Conservation (phyloP, 1,284 basidiomycete genomes). For the Ganoderma sinense region DNA sequence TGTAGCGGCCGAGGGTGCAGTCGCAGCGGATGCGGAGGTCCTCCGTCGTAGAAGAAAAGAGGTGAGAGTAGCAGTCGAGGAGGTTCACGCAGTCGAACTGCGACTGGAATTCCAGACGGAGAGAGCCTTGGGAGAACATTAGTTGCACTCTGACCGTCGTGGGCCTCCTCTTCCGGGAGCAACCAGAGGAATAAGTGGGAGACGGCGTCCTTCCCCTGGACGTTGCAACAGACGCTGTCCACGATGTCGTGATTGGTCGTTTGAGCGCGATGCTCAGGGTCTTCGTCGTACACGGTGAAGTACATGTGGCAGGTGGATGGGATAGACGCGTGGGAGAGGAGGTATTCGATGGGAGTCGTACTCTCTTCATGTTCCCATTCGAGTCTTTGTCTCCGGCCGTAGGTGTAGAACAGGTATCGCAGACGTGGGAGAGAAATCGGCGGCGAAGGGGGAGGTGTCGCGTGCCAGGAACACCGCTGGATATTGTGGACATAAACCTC, state of each 20-base stretch:
- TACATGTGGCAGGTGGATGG: slow-evolving; percentile 7
- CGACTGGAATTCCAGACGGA: too few relatives aligned
- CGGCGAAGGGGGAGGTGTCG: too few relatives aligned
- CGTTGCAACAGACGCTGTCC: not conserved
- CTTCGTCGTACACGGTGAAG: not conserved
- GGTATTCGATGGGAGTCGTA: not conserved
- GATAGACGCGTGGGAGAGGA: not conserved
- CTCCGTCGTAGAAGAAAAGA: too few relatives aligned
- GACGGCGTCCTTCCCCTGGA: not conserved
- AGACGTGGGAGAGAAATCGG: not conserved
- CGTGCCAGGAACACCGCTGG: not conserved
- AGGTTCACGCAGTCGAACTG: too few relatives aligned
- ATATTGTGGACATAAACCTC: slow-evolving; percentile 2
- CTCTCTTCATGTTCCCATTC: too few relatives aligned
- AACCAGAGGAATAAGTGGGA: not conserved
- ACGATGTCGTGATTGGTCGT: not conserved
- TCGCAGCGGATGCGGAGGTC: too few relatives aligned
- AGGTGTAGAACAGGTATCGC: not conserved
- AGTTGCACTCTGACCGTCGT: not conserved
- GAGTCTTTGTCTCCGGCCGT: too few relatives aligned
- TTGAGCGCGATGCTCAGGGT: not conserved
- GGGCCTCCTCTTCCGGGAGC: too few relatives aligned
- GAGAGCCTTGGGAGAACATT: not conserved
- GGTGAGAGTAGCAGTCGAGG: too few relatives aligned
- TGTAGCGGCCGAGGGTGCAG: too few relatives aligned